Base-by-base conservation (phyloP, 1,284 basidiomycete species). In the Fomitopsis schrenkii region DNA sequence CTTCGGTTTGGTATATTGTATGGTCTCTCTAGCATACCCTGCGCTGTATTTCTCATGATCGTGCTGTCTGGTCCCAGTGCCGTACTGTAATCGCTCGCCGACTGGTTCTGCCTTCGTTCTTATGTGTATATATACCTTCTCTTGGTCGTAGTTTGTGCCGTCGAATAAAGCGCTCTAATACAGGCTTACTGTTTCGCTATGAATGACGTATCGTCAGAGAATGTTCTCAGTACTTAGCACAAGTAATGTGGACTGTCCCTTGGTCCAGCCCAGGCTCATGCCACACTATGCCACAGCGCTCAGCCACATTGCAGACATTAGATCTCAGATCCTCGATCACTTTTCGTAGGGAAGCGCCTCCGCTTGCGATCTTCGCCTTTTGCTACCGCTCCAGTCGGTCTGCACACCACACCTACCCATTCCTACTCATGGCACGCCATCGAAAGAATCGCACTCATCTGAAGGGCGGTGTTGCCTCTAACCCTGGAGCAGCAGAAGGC, bases 401-500 rank as follows among this genome's bases (percentile, higher is more conserved):
- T 26, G 9, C 55, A 22, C 22, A 50, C 61, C 33, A 48, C 45
- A n/a, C 41, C 46, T 15, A 45, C 41, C 56, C 54, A 14, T 8
- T 50, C 48, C 48, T 30, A 26, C 41, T 63, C 60, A 94, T 94
- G 93, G 91, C 80, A 38, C 86, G 87, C 60, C 84, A 82, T 79
- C 87, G 91, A 71, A 95, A 96, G 77, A 91, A 89, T 73, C 85
- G 93, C 68, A 95, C 94, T 3, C 94, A 96, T 77, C 80, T 93
- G 71, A 95, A 94, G 71, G 86, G 80, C 10, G 75, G 74, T 58
- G 73, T 70, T 15, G 63, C 76, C 5, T 74, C 77, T 19, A 66
- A 69, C 10, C 70, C 75, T 7, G 68, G 70, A 7, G 59, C 72
- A 9, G 66, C 68, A 0, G 79, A 81, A 35, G 80, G 77, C 61